Percentiles rank a stretch among this genome's conserved stretches.
Evolutionary conservation across 352 stramenopile genomes (phyloP).

Genomic region (Phytophthora europaea): DNA sequence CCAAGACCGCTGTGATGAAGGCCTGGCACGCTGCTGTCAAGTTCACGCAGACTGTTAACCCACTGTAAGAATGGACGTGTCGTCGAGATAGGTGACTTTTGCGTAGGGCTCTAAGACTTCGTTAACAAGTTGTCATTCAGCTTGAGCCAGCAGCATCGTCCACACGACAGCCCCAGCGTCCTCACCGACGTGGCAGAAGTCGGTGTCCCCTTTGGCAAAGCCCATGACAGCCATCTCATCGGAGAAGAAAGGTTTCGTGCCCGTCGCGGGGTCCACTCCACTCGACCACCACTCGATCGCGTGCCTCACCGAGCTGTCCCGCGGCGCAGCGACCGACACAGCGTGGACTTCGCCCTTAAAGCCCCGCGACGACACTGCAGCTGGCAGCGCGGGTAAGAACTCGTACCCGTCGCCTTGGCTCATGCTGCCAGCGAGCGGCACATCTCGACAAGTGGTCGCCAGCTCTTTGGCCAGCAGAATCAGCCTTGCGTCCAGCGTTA

Average conservation of each 20-base stretch:
- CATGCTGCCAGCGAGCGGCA: slow-evolving; percentile 27
- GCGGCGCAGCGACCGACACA: slow-evolving; percentile 29
- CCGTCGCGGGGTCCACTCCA: slow-evolving; percentile 22
- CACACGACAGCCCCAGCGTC: slow-evolving; percentile 22
- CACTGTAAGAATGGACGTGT: slow-evolving; percentile 16
- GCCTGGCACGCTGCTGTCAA: slow-evolving; percentile 51
- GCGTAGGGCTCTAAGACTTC: neutral
- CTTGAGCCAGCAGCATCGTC: slow-evolving; percentile 32
- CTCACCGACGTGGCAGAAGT: slow-evolving; percentile 17
- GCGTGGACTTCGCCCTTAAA: slow-evolving; percentile 26
- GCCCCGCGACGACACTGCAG: slow-evolving; percentile 11
- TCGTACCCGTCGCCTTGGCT: slow-evolving; percentile 20
- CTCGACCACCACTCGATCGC: slow-evolving; percentile 42
- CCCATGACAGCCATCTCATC: slow-evolving; percentile 36
- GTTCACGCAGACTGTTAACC: slow-evolving; percentile 46
- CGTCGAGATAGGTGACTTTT: neutral
- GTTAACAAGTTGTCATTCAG: slow-evolving; percentile 15
- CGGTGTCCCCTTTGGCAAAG: slow-evolving; percentile 31
- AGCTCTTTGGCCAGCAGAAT: slow-evolving; percentile 46
- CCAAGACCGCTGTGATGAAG: slow-evolving; percentile 48
- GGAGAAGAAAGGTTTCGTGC: slow-evolving; percentile 33
- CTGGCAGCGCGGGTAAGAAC: slow-evolving; percentile 17
- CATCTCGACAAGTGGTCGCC: slow-evolving; percentile 21
- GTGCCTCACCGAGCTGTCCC: slow-evolving; percentile 24
- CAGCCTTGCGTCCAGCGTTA: slow-evolving; percentile 44